Evolutionary conservation across 345 rosid genomes (phyloP).

Genomic region (Eutrema yunnanense): DNA sequence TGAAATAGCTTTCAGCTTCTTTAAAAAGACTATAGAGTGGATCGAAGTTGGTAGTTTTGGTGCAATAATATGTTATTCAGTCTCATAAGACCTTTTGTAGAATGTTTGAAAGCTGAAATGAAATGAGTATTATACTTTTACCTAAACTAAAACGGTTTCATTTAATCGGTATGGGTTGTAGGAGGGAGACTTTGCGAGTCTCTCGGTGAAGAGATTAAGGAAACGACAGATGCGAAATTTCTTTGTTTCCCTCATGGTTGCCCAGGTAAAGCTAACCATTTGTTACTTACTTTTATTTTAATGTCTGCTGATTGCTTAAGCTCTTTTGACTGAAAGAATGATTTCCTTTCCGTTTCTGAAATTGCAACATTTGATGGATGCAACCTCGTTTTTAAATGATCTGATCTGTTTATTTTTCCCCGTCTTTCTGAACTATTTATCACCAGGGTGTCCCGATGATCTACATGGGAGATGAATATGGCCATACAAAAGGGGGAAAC

Average conservation of each 20-base stretch:
- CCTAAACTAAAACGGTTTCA: not conserved
- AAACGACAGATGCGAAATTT: conserved; percentile 91
- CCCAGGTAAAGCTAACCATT: conserved; percentile 56
- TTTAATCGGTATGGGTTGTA: conserved; percentile 21
- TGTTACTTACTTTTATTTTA: not conserved
- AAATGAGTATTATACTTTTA: not conserved
- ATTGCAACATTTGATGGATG: not conserved
- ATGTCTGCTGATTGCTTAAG: not conserved
- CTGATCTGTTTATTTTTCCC: not conserved
- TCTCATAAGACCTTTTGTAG: not conserved
- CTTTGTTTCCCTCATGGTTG: conserved; percentile 87
- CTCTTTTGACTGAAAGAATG: not conserved
- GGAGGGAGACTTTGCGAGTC: conserved; percentile 88
- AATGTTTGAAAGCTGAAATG: not conserved
- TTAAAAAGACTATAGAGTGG: not conserved
- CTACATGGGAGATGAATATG: conserved; percentile 97
- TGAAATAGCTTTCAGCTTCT: not conserved
- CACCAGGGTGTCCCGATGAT: conserved; percentile 96
- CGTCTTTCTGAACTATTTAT: conserved; percentile 18
- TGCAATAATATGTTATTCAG: not conserved
- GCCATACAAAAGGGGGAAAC: conserved; percentile 96
- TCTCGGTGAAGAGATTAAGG: conserved; percentile 79
- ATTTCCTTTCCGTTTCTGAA: too few species aligned
- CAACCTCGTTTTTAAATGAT: not conserved
- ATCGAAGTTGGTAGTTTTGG: not conserved